These are phyloP conservation scores for Chloridella minuta DNA, from an alignment of 352 stramenopile species.

Conservation along the genomic window DNA sequence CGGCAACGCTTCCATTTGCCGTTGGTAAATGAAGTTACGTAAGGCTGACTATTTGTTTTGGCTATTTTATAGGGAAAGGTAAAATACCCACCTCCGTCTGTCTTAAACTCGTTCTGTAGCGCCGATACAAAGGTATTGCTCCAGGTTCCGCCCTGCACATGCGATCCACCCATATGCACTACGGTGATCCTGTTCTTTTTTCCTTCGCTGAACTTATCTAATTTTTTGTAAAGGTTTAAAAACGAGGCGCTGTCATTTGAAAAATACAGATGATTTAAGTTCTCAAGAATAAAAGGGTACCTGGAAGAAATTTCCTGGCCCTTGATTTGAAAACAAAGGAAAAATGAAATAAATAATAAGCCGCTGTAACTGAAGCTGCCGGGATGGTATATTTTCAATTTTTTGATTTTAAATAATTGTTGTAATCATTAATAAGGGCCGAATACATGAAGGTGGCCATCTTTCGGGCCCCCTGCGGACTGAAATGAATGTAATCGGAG, in stretches of 20 bases:
- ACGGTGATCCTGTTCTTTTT: neutral
- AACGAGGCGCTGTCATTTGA: neutral
- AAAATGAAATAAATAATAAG: neutral
- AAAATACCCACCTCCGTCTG: neutral
- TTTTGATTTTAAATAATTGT: constrained; percentile 9
- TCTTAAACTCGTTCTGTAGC: neutral
- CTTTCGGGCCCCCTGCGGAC: neutral
- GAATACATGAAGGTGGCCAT: neutral
- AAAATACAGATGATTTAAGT: neutral
- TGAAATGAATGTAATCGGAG: neutral
- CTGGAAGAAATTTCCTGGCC: neutral
- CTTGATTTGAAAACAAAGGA: too few relatives aligned
- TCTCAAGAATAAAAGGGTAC: neutral
- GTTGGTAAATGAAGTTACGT: neutral
- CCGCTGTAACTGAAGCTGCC: neutral
- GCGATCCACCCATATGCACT: neutral
- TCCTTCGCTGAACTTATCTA: neutral
- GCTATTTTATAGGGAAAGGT: neutral
- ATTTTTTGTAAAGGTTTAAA: neutral
- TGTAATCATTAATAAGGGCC: neutral
- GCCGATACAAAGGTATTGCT: neutral
- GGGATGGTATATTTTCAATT: neutral
- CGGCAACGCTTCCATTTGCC: neutral
- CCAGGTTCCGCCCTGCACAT: neutral
- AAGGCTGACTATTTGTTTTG: neutral